Evolutionary conservation across 345 rosid species (phyloP).

Genomic region (Hypericum perforatum): DNA sequence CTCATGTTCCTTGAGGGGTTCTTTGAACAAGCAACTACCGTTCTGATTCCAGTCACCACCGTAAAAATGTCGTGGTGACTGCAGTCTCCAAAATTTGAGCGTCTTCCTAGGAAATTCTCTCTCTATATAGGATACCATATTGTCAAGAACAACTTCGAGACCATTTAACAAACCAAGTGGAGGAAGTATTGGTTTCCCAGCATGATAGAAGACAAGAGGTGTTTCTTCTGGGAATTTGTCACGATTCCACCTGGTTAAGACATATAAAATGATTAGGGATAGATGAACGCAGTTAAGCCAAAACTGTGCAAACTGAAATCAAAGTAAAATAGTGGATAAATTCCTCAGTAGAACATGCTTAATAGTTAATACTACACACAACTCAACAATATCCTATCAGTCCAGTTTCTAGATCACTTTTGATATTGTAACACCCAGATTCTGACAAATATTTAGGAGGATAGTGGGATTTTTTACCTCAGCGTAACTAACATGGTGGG

Average conservation of each 20-base stretch:
- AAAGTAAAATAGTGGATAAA: no score
- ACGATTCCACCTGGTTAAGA: conserved; percentile 64
- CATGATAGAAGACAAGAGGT: conserved; percentile 68
- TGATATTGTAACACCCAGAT: no score
- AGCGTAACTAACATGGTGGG: no score
- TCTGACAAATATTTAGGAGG: no score
- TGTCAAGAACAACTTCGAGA: conserved; percentile 59
- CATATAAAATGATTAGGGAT: no score
- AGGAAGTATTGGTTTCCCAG: conserved; percentile 61
- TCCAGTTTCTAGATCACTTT: no score
- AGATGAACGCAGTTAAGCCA: no score
- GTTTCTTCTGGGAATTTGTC: conserved; percentile 85
- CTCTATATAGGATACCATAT: conserved; percentile 57
- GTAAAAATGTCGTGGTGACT: conserved; percentile 83
- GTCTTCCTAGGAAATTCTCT: conserved; percentile 46
- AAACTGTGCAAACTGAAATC: no score
- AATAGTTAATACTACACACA: no score
- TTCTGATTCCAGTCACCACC: conserved; percentile 97
- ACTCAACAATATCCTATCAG: no score
- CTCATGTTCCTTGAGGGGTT: conserved; percentile 60
- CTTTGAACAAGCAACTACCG: conserved; percentile 73
- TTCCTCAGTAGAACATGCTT: no score
- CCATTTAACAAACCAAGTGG: conserved; percentile 64
- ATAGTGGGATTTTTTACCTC: no score
- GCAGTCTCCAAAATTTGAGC: conserved; percentile 84